Percentiles rank a stretch among this genome's conserved stretches.
These are phyloP conservation scores for Debaryomycetaceae sp. DNA, from an alignment of 1,139 yeast genomes.

Conservation along the genomic window DNA sequence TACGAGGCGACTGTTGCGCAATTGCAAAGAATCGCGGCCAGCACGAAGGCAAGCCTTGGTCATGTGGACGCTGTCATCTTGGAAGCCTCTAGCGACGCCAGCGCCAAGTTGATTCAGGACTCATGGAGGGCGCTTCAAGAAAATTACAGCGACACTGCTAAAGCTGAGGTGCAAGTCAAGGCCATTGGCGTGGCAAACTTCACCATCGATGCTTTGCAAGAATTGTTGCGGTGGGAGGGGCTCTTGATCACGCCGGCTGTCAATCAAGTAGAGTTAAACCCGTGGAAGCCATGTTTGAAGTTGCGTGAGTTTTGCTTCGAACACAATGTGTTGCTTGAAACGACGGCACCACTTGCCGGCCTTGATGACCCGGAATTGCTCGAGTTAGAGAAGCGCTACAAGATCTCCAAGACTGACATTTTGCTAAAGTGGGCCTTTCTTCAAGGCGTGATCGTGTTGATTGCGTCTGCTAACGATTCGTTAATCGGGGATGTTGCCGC, in stretches of 20 bases:
- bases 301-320: conserved; percentile 33
- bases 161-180: conserved; percentile 24
- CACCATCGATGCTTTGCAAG: conserved; percentile 32
- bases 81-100: conserved; percentile 21
- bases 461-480: conserved; percentile 54
- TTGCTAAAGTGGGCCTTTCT: conserved; percentile 36
- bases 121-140: conserved; percentile 42
- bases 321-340: conserved; percentile 51
- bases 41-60: conserved; percentile 32
- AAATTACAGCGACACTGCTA: conserved; percentile 22
- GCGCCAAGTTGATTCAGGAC: conserved; percentile 28
- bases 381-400: conserved; percentile 21
- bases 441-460: conserved; percentile 68
- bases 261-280: conserved; percentile 45
- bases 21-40: conserved; percentile 29
- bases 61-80: conserved; percentile 44
- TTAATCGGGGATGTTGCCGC: conserved; percentile 39
- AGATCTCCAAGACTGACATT: conserved; percentile 22
- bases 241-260: conserved; percentile 34
- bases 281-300: conserved; percentile 39
- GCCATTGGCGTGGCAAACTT: conserved; percentile 44
- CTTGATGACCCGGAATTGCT: conserved; percentile 47
- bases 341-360: conserved; percentile 67
- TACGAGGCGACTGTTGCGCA: conserved; percentile 55
- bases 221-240: conserved; percentile 30